A percentile compares a stretch with the other conserved stretches of the same genome.
These are phyloP conservation scores for Vickermania spadyakhi DNA, from an alignment of 208 protist species.

Conservation along the genomic window DNA sequence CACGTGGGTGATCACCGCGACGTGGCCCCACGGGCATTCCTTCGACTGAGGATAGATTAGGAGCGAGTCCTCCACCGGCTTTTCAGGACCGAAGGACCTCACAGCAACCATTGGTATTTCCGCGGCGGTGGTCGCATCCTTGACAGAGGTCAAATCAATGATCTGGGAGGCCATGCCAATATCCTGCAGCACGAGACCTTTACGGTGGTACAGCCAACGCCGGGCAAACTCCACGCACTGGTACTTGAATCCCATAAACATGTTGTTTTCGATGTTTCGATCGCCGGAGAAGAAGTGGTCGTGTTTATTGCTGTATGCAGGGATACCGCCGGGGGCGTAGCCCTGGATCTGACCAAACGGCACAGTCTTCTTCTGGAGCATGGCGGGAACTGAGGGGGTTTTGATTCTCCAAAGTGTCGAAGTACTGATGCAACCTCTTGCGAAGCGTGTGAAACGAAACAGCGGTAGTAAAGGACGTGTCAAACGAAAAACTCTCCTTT, in stretches of 20 bases:
- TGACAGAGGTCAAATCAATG: conserved; percentile 50
- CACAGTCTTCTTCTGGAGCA: no score
- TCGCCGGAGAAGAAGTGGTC: conserved; percentile 82
- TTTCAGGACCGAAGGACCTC: conserved; percentile 42
- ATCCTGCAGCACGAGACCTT: conserved; percentile 68
- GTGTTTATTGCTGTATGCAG: conserved; percentile 85
- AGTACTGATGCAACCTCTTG: no score
- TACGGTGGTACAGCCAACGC: conserved; percentile 73
- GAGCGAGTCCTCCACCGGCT: conserved; percentile 65
- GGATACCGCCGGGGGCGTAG: conserved; percentile 56
- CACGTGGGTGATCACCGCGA: conserved; percentile 79
- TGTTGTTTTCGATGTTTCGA: conserved; percentile 58
- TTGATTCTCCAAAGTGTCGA: no score
- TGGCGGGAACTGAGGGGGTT: no score
- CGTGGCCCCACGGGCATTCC: conserved; percentile 47
- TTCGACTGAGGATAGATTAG: conserved; percentile 63
- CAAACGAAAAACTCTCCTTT: no score
- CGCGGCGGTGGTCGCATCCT: conserved; percentile 46
- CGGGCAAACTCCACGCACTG: conserved; percentile 87
- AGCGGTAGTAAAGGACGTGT: no score
- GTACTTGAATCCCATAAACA: conserved; percentile 87
- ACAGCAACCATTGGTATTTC: conserved; percentile 33
- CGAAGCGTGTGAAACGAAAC: no score
- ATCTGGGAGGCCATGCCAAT: conserved; percentile 80
- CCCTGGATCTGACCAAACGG: conserved; percentile 74